A percentile compares a stretch with the other conserved stretches of the same genome.
Conservation (phyloP, 2,329 filamentous ascomycete genomes). For the Aspergillus clavatus region DNA sequence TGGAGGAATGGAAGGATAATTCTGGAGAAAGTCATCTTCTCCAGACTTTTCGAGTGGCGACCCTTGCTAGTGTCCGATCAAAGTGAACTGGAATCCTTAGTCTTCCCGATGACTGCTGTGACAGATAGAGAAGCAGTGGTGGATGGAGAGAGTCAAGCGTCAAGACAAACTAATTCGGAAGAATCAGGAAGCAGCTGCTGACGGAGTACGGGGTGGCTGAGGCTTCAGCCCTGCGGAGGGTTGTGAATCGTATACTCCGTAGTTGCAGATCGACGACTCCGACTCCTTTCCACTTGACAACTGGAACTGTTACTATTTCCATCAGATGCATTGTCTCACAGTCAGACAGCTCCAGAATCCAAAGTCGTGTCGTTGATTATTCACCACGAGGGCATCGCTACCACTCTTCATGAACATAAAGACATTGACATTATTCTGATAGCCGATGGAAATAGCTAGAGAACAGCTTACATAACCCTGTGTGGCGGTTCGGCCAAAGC, state of each 20-base stretch:
- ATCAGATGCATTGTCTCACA: not conserved
- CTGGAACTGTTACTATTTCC: not conserved
- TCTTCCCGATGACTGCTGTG: not conserved
- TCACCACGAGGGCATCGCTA: no score
- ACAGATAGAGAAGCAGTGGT: no score
- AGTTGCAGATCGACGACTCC: no score
- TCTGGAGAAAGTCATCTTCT: not conserved
- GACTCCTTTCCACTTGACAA: no score
- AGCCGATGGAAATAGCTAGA: no score
- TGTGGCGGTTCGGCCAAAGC: not conserved
- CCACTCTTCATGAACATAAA: no score
- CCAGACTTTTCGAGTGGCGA: not conserved
- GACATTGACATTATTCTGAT: no score
- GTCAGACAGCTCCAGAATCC: no score
- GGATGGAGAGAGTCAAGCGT: conserved; percentile 18
- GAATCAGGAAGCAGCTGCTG: conserved; percentile 27
- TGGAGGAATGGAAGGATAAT: not conserved
- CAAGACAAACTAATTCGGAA: conserved; percentile 23
- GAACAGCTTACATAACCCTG: not conserved
- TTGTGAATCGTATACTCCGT: no score
- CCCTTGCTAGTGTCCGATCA: not conserved
- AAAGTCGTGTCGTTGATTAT: no score
- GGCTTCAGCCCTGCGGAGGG: conserved; percentile 4
- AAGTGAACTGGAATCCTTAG: not conserved
- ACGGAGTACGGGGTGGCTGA: conserved; percentile 18